phyloP scores from a whole-genome alignment of 441 rosid genomes.

The Bocquillonia castaneifolia region DNA sequence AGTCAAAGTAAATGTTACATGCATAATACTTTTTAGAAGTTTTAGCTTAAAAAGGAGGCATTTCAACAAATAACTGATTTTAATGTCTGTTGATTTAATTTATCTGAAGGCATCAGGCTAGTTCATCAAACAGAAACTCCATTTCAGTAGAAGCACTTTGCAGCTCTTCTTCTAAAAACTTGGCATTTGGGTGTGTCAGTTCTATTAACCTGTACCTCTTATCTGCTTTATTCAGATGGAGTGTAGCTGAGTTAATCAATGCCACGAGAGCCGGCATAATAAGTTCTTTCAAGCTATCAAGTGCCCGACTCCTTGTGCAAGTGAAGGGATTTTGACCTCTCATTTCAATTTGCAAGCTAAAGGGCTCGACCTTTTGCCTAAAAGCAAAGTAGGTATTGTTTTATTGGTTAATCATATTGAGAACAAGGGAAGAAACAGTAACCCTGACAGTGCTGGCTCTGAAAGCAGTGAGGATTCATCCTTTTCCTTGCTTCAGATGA shows the following conservation, averaged over 20 bases:
- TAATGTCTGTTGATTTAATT: conserved; percentile 1
- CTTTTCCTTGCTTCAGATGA: conserved; percentile 39
- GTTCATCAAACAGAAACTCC: not conserved
- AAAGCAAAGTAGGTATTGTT: conserved; percentile 60
- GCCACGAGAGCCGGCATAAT: conserved; percentile 31
- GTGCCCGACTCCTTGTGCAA: conserved; percentile 33
- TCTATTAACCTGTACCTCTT: conserved; percentile 15
- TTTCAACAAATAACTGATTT: not conserved
- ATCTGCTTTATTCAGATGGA: conserved; percentile 51
- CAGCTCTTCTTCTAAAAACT: not conserved
- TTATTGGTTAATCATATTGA: conserved; percentile 40
- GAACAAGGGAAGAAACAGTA: conserved; percentile 29
- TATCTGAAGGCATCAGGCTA: not conserved
- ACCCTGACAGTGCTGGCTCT: conserved; percentile 21
- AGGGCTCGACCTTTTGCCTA: conserved; percentile 46
- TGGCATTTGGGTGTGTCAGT: conserved; percentile 5
- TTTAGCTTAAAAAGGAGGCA: not conserved
- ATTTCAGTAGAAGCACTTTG: not conserved
- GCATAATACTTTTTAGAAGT: not conserved
- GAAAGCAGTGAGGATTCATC: conserved; percentile 26
- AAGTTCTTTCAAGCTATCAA: conserved; percentile 41
- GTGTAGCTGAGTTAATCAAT: conserved; percentile 36
- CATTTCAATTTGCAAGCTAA: conserved; percentile 40
- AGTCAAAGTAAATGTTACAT: no score
- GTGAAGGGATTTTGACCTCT: conserved; percentile 33